A percentile compares a stretch with the other conserved stretches of the same genome.
Conservation (phyloP, 2,329 filamentous ascomycete species). For the Clarireedia monteithiana region DNA sequence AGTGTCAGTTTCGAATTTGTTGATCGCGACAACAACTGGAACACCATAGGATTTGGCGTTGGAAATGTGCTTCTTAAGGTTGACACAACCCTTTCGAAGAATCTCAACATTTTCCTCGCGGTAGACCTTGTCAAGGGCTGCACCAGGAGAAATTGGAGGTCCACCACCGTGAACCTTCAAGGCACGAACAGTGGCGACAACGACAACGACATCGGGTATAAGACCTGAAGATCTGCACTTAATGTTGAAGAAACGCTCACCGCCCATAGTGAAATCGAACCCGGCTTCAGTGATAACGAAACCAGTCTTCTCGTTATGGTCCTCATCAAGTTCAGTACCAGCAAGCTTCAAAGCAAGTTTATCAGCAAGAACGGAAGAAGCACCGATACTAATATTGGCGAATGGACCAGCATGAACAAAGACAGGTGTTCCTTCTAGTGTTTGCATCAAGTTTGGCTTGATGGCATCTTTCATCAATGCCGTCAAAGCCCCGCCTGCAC, state of each 20-base stretch:
- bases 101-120: slow-evolving; percentile 89
- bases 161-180: slow-evolving; percentile 96
- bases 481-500: slow-evolving; percentile 83
- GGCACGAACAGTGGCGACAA: slow-evolving; percentile 91
- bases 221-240: slow-evolving; percentile 95
- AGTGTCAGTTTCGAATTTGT: slow-evolving; percentile 91
- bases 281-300: slow-evolving; percentile 96
- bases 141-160: slow-evolving; percentile 85
- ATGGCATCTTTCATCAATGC: slow-evolving; percentile 97
- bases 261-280: slow-evolving; percentile 99
- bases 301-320: slow-evolving; percentile 72
- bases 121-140: slow-evolving; percentile 79
- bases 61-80: slow-evolving; percentile 88
- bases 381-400: slow-evolving; percentile 96
- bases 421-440: slow-evolving; percentile 90
- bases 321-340: slow-evolving; percentile 87
- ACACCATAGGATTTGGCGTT: slow-evolving; percentile 87
- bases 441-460: slow-evolving; percentile 99
- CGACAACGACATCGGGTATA: slow-evolving; percentile 84
- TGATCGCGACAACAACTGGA: slow-evolving; percentile 93
- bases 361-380: slow-evolving; percentile 90
- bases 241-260: slow-evolving; percentile 99
- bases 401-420: slow-evolving; percentile 97
- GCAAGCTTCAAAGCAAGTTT: slow-evolving; percentile 93
- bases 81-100: slow-evolving; percentile 82